Conservation (phyloP, 164 flowering plant genomes). For the Vitis rotundifolia region DNA sequence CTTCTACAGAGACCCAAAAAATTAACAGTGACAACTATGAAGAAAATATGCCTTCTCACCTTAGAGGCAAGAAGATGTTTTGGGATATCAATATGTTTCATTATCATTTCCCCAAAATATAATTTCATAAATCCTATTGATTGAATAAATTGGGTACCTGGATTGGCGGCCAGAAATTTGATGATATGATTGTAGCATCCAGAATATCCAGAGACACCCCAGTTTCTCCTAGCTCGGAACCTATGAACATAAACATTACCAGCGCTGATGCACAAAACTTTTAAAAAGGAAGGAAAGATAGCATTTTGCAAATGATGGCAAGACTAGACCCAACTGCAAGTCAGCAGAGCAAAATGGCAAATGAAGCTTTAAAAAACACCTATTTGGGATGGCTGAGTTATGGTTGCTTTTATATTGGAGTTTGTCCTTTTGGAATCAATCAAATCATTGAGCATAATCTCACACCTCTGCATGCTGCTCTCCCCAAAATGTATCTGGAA, state of each 20-base stretch:
- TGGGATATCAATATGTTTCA: not conserved
- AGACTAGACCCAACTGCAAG: conserved; percentile 1
- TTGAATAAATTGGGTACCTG: conserved; percentile 49
- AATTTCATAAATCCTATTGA: not conserved
- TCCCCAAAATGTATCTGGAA: conserved; percentile 96
- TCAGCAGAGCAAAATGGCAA: not conserved
- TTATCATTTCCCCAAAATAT: not conserved
- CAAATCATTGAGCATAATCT: conserved; percentile 97
- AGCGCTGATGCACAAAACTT: no score
- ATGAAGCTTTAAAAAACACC: conserved; percentile 32
- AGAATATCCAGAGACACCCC: conserved; percentile 63
- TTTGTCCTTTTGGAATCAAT: conserved; percentile 96
- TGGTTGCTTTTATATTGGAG: conserved; percentile 80
- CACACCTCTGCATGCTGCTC: conserved; percentile 95
- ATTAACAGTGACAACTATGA: not conserved
- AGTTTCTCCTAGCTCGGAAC: conserved; percentile 33
- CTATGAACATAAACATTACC: conserved; percentile 17
- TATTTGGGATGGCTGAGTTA: conserved; percentile 43
- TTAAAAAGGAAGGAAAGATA: no score
- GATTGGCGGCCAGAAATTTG: conserved; percentile 98
- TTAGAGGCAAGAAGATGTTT: not conserved
- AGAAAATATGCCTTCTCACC: not conserved
- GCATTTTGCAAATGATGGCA: not conserved
- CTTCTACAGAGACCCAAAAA: not conserved
- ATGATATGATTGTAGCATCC: conserved; percentile 87